Conservation (phyloP, 2,329 filamentous ascomycete genomes). For the Fusarium floridanum region DNA sequence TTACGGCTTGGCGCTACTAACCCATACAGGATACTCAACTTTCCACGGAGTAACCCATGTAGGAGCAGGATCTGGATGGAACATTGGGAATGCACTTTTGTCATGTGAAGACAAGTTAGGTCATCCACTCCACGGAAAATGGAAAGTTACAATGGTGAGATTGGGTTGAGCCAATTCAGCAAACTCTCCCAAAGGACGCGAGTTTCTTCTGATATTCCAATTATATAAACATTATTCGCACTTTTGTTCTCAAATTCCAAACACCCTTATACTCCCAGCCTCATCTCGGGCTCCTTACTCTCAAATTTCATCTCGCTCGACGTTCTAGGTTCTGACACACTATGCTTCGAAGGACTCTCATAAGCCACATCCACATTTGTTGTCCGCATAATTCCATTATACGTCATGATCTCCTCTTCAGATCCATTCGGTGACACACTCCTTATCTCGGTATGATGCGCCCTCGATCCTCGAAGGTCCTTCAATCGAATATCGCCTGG, state of each 20-base stretch:
- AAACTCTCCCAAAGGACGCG: background rate
- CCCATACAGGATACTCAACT: background rate
- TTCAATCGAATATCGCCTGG: conserved; percentile 34
- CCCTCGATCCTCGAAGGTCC: conserved; percentile 28
- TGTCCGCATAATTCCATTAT: conserved; percentile 55
- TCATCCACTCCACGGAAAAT: background rate
- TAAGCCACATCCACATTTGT: conserved; percentile 48
- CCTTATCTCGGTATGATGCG: conserved; percentile 51
- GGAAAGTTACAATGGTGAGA: background rate
- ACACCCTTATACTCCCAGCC: conserved; percentile 9
- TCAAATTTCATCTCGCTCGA: conserved; percentile 33
- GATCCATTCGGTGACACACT: conserved; percentile 51
- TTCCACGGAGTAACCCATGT: background rate
- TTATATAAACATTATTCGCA: background rate
- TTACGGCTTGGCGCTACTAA: background rate
- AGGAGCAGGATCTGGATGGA: background rate
- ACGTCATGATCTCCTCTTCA: conserved; percentile 57
- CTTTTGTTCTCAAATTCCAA: background rate
- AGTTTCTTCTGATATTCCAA: background rate
- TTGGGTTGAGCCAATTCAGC: background rate
- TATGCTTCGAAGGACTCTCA: conserved; percentile 31
- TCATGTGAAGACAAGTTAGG: no score
- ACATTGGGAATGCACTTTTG: background rate
- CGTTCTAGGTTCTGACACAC: conserved; percentile 12
- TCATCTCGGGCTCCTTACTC: conserved; percentile 14